Base-by-base conservation (phyloP, 371 early-diverging fungal species). In the Rhizopus sp. region DNA sequence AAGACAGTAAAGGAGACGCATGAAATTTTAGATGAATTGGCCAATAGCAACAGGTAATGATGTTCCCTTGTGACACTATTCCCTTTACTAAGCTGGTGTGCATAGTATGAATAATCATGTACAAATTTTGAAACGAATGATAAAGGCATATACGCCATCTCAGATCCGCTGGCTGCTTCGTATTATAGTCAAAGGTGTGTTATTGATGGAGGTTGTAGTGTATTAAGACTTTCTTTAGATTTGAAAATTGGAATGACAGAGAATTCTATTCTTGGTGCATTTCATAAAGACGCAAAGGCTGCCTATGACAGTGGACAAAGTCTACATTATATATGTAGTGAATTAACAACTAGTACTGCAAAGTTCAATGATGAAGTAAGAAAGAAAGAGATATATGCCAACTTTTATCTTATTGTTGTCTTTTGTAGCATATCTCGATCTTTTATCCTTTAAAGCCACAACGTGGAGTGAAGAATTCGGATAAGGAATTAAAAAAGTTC, bases 141-240 rank as follows among this genome's bases (percentile, higher is more conserved):
- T 86, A 16, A 70, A 72, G 16, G 51, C 77, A 35, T 88, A 81
- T 55, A 83, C 89, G 4, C 65, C 89, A 0, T 58, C 75, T 32
- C 89, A 92, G 58, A 87, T 90, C 62, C 82, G 82, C 44, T 92
- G 93, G 93, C 64, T 91, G 3, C 80, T 85, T 9, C 77, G 91
- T 3, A 86, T 91, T 44, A 87, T 92, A 33, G 60, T 88, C 15
- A 88, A 88, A 77, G 84, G 87, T 86, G 2, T 2, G 23, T 23
- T 23, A 23, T 2, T 23, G 23, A 23, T 23, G 12, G 10, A 10
- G 23, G 17, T 7, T 45, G 38, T 15, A 45, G 1, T 5, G 15
- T 37, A 12, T 12, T 34, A 55, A 17, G 33, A 3, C 12, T 13
- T n/a, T 41, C 16, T 15, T 1, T 54, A 82, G 90, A 90, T 46